Evolutionary conservation across 306 rosid genomes (phyloP).

Genomic region (Corylus heterophylla): DNA sequence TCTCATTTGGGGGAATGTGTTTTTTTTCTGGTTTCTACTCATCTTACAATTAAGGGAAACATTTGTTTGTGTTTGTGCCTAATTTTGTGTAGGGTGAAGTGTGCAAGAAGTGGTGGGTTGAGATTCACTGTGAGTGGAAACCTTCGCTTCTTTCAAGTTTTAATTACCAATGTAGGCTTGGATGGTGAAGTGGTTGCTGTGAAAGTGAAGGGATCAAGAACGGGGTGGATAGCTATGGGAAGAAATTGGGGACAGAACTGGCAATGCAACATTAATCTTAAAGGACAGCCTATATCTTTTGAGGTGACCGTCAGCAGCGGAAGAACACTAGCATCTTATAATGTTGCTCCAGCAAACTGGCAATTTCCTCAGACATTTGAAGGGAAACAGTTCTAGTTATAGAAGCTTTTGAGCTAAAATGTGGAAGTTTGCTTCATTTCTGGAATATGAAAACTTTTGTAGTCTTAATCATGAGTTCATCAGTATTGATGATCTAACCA

Average conservation of each 20-base stretch:
- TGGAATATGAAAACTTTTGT: constrained; percentile 21
- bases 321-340: constrained; percentile 78
- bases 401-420: constrained; percentile 20
- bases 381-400: constrained; percentile 75
- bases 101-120: constrained; percentile 76
- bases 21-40: neutral
- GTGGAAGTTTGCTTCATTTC: constrained; percentile 14
- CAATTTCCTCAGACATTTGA: constrained; percentile 79
- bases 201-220: constrained; percentile 93
- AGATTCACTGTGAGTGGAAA: constrained; percentile 77
- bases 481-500: constrained; percentile 23
- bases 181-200: constrained; percentile 90
- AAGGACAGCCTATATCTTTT: constrained; percentile 82
- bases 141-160: constrained; percentile 68
- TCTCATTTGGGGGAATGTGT: no score
- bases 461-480: constrained; percentile 29
- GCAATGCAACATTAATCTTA: constrained; percentile 82
- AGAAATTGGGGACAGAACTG: constrained; percentile 93
- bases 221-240: constrained; percentile 96
- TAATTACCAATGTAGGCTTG: constrained; percentile 77
- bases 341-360: constrained; percentile 81
- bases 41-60: constrained; percentile 15
- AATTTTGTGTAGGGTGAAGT: constrained; percentile 69
- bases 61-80: neutral
- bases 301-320: constrained; percentile 76